Base-by-base conservation (phyloP, 1,284 basidiomycete species). In the Boletus smithii region DNA sequence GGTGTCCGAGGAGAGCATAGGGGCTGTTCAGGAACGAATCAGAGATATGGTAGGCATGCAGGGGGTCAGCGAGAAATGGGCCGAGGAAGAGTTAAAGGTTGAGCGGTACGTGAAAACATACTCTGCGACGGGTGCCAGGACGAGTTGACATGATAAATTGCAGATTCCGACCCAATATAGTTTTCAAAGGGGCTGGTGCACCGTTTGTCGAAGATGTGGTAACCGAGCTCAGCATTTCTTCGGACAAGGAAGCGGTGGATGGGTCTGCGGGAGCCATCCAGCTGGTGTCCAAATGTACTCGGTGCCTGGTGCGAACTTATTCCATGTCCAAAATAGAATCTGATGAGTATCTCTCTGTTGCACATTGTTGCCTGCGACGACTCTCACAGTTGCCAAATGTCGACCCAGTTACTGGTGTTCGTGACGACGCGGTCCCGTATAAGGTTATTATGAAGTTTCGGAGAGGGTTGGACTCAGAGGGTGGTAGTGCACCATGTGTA, bases 161-260 rank as follows among this genome's bases (percentile, higher is more conserved):
- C 53, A 86, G 84, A 56, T 88, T 88, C 69, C 69, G 86, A 39
- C 85, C 86, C 0, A 89, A 88, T 60, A 79, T 89, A 47, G 76
- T 88, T 5, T 60, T 87, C 54, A 68, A 69, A 46, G 86, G 86
- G 17, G 71, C 74, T 1, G 69, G 71, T 1, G 57, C 62, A 14
- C 73, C 77, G 1, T 79, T 77, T 54, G 66, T 71, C 0, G 76
- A 79, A 54, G 77, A 79, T 37, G 77, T 68, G 55, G 61, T 45
- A 22, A 61, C 60, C 77, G 77, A 80, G 58, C 74, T 88, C 33
- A 55, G 63, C 14, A 73, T 88, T 53, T 73, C 72, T 23, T 61
- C 69, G 7, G 51, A 55, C 16, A 41, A 57, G 53, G 54, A 62
- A 17, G 46, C 48, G 10, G 17, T 24, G 8, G 54, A 56, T 5